These are phyloP conservation scores for Phytopythium vexans DNA, from an alignment of 352 stramenopile species.

Conservation along the genomic window DNA sequence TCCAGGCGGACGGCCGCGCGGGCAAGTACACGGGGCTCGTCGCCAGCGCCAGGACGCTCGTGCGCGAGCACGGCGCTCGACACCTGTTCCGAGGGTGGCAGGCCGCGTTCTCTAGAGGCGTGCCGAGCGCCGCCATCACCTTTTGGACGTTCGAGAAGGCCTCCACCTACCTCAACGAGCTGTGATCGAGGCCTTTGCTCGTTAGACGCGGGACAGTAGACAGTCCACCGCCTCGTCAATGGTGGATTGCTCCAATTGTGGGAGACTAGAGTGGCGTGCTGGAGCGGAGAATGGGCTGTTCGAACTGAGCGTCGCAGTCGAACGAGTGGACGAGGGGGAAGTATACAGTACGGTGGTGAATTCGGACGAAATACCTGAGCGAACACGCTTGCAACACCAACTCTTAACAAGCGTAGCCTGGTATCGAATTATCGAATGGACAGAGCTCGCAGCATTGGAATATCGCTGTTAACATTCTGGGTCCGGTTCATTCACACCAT, in stretches of 20 bases:
- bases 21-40: slow-evolving; percentile 49
- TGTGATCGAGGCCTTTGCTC: slow-evolving; percentile 9
- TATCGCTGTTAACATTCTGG: no score
- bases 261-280: neutral
- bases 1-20: slow-evolving; percentile 56
- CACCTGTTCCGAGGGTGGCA: slow-evolving; percentile 81
- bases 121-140: slow-evolving; percentile 76
- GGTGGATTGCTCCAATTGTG: slow-evolving; percentile 3
- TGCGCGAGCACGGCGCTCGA: slow-evolving; percentile 51
- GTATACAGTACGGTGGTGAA: no score
- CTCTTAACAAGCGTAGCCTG: no score
- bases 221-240: neutral
- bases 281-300: neutral
- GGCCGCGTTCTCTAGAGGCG: slow-evolving; percentile 70
- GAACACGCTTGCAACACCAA: no score
- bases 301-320: neutral
- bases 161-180: slow-evolving; percentile 43
- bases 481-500: no score
- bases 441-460: no score
- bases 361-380: no score
- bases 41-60: slow-evolving; percentile 26
- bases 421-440: no score
- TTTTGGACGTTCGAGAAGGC: slow-evolving; percentile 78
- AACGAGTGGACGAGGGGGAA: no score
- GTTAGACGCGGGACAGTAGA: neutral